phyloP scores from a whole-genome alignment of 495 filamentous ascomycete genomes.

The Penicillium paradoxum region DNA sequence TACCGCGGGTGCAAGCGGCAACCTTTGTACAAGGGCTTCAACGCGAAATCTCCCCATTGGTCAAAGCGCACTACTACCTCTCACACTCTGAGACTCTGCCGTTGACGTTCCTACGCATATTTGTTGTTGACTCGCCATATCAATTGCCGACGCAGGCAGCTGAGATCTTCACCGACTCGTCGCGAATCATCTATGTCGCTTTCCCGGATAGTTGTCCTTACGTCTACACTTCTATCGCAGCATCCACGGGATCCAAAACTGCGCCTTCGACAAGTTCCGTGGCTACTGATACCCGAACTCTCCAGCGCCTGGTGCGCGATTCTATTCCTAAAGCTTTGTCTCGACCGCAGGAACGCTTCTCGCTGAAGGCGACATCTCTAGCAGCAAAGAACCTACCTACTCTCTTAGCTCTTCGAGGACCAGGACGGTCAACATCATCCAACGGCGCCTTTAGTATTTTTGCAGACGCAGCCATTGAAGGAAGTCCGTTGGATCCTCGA shows the following conservation, averaged over 20 bases:
- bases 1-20: constrained; percentile 71
- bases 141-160: constrained; percentile 40
- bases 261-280: constrained; percentile 19
- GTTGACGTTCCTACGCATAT: constrained; percentile 67
- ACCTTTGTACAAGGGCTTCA: constrained; percentile 73
- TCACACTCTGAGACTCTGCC: constrained; percentile 57
- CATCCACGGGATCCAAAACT: constrained; percentile 28
- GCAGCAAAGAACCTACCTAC: constrained; percentile 63
- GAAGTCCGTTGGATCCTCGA: constrained; percentile 53
- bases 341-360: constrained; percentile 60
- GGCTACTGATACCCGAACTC: constrained; percentile 52
- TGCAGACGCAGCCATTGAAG: constrained; percentile 54
- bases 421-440: constrained; percentile 60
- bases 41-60: constrained; percentile 61
- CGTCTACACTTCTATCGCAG: constrained; percentile 63
- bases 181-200: constrained; percentile 66
- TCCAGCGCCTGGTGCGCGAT: constrained; percentile 65
- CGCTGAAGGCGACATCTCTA: constrained; percentile 59
- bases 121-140: constrained; percentile 71
- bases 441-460: constrained; percentile 78
- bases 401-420: constrained; percentile 59
- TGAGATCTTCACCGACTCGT: constrained; percentile 45
- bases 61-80: constrained; percentile 77
- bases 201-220: constrained; percentile 75
- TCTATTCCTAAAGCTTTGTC: constrained; percentile 76